Percentiles rank a stretch among this genome's conserved stretches.
These are phyloP conservation scores for Hypoxylon cercidicola DNA, from an alignment of 495 filamentous ascomycete species.

Conservation along the genomic window DNA sequence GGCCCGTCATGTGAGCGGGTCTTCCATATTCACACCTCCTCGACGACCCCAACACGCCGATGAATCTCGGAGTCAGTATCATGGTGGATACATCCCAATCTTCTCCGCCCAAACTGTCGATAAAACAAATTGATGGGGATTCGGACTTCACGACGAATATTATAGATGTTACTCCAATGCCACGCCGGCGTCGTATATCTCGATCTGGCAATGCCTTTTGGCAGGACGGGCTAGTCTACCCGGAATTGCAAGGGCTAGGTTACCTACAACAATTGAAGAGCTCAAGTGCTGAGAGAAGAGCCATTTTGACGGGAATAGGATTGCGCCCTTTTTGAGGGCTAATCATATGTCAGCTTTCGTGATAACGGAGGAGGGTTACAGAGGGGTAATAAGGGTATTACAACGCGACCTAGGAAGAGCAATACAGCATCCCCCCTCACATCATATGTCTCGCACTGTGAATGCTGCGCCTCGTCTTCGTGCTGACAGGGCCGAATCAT, in stretches of 20 bases:
- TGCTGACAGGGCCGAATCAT: background rate
- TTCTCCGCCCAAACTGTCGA: background rate
- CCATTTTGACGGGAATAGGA: background rate
- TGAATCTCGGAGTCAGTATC: background rate
- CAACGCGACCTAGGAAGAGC: background rate
- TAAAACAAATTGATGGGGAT: background rate
- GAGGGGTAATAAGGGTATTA: conserved; percentile 1
- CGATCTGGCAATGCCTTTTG: background rate
- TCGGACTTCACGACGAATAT: background rate
- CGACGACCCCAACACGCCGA: background rate
- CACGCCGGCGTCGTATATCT: background rate
- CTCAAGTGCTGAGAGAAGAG: background rate
- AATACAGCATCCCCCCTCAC: background rate
- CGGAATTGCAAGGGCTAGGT: background rate
- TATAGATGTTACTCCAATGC: background rate
- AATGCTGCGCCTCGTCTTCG: background rate
- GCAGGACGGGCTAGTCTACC: background rate
- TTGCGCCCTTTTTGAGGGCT: background rate
- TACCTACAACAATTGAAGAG: background rate
- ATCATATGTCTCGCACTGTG: background rate
- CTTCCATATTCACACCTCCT: background rate
- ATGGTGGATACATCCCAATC: background rate
- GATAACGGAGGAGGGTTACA: background rate
- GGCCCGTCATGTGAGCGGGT: background rate
- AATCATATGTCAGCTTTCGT: background rate